These are phyloP conservation scores for Debaryomyces coudertii DNA, from an alignment of 1,139 yeast genomes.

Conservation along the genomic window DNA sequence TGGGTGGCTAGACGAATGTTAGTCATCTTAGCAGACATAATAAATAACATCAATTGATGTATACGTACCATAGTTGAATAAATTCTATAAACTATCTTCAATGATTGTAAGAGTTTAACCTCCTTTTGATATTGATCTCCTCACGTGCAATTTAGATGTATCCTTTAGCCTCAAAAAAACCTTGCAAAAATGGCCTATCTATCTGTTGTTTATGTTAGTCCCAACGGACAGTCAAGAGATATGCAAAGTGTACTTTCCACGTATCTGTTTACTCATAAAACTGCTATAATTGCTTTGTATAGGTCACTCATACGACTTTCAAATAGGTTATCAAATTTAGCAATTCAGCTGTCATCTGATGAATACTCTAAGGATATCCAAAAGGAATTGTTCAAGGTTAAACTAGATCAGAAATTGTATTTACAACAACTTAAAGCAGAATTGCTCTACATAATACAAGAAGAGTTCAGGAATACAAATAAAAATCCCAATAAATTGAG, in stretches of 20 bases:
- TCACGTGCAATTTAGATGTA: neutral
- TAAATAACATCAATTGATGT: neutral
- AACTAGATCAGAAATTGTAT: slow-evolving; percentile 17
- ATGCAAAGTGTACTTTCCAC: neutral
- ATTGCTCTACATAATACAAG: slow-evolving; percentile 20
- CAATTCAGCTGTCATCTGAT: neutral
- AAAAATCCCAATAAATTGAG: slow-evolving; percentile 10
- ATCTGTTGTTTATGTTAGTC: neutral
- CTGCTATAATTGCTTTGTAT: slow-evolving; percentile 23
- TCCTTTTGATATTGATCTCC: slow-evolving; percentile 1
- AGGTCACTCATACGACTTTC: slow-evolving; percentile 23
- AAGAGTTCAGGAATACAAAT: slow-evolving; percentile 19
- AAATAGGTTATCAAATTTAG: slow-evolving; percentile 8
- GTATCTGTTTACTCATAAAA: slow-evolving; percentile 12
- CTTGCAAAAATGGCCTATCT: neutral
- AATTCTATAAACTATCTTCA: neutral
- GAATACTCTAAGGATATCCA: neutral
- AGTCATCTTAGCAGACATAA: slow-evolving; percentile 13
- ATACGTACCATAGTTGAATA: slow-evolving; percentile 1
- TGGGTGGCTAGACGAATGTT: slow-evolving; percentile 35
- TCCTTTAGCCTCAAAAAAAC: no score
- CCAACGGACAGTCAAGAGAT: neutral
- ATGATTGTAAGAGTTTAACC: neutral
- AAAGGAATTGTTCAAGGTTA: slow-evolving; percentile 11
- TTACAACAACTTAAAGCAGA: slow-evolving; percentile 19